Evolutionary conservation across 352 stramenopile genomes (phyloP).

Genomic region (Phytopythium ostracodes): DNA sequence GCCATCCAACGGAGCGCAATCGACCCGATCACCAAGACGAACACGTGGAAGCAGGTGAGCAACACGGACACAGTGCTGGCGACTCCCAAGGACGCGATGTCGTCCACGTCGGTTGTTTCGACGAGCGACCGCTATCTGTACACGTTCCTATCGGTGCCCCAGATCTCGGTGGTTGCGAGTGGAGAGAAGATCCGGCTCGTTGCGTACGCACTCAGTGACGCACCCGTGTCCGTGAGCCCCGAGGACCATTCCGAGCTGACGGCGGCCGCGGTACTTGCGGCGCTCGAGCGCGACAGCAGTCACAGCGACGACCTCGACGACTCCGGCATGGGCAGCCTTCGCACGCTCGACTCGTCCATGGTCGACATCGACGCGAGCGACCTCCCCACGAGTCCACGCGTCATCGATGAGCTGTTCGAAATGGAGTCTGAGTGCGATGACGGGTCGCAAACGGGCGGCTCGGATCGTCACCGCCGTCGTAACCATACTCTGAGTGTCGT

Average conservation of each 20-base stretch:
- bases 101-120: neutral
- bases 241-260: slow-evolving; percentile 76
- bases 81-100: slow-evolving; percentile 39
- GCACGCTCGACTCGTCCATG: slow-evolving; percentile 50
- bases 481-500: slow-evolving; percentile 53
- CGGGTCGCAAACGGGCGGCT: slow-evolving; percentile 29
- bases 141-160: slow-evolving; percentile 79
- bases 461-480: slow-evolving; percentile 7
- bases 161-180: slow-evolving; percentile 48
- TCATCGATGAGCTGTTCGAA: slow-evolving; percentile 83
- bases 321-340: slow-evolving; percentile 23
- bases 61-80: slow-evolving; percentile 80
- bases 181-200: slow-evolving; percentile 76
- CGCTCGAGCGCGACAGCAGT: slow-evolving; percentile 58
- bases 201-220: slow-evolving; percentile 55
- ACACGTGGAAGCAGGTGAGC: slow-evolving; percentile 68
- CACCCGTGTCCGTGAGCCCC: slow-evolving; percentile 31
- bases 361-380: slow-evolving; percentile 35
- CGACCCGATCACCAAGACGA: slow-evolving; percentile 30
- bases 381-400: slow-evolving; percentile 32
- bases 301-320: slow-evolving; percentile 27
- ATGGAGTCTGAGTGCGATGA: slow-evolving; percentile 56
- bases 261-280: slow-evolving; percentile 60
- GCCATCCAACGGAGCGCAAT: slow-evolving; percentile 54
- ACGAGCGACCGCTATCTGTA: slow-evolving; percentile 56